Evolutionary conservation across 768 basidiomycete genomes (phyloP).

Genomic region (Cystofilobasidium capitatum): DNA sequence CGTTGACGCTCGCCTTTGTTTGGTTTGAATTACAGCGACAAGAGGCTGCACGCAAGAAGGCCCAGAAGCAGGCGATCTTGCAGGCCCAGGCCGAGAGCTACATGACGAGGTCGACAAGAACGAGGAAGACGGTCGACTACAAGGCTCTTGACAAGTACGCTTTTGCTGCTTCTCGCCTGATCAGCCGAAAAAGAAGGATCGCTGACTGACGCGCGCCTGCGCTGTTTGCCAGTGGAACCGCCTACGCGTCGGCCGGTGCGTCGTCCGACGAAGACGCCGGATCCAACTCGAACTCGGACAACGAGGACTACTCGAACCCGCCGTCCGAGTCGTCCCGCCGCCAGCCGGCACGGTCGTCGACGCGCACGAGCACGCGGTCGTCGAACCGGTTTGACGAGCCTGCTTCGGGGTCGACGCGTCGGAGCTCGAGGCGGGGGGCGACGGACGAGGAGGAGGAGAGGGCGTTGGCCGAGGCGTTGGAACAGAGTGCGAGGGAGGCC

Average conservation of each 20-base stretch:
- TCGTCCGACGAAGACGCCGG: slow-evolving; percentile 5
- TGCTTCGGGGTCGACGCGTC: background rate
- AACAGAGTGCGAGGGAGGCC: background rate
- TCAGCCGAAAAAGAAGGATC: background rate
- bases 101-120: slow-evolving; percentile 64
- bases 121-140: slow-evolving; percentile 1
- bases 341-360: no score
- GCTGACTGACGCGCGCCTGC: background rate
- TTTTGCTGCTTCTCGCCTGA: background rate
- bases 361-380: background rate
- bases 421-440: background rate
- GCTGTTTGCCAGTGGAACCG: background rate
- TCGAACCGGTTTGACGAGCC: background rate
- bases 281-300: background rate
- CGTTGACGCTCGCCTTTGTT: background rate
- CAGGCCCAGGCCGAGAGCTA: slow-evolving; percentile 65
- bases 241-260: background rate
- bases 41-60: slow-evolving; percentile 57
- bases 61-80: slow-evolving; percentile 56
- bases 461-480: background rate
- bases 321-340: background rate
- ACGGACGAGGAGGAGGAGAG: slow-evolving; percentile 2
- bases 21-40: slow-evolving; percentile 49
- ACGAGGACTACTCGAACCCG: background rate
- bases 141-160: background rate